Evolutionary conservation across 140 eudicot genomes (phyloP).

Genomic region (Stevia rebaudiana): DNA sequence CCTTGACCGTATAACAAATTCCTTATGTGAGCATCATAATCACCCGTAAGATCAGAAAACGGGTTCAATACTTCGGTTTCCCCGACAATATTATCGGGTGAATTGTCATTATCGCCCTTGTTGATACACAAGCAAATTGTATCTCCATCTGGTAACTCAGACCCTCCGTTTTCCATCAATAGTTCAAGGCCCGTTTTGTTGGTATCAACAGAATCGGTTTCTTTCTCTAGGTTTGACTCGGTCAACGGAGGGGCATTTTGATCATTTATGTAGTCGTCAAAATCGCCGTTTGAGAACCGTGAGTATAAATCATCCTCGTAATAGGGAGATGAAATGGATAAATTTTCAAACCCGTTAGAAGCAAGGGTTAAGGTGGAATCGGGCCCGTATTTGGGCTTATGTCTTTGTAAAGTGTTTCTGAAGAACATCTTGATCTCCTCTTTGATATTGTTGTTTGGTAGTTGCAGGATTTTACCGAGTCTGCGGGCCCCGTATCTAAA

Average conservation of each 20-base stretch:
- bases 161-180: conserved; percentile 30
- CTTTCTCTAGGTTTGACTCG: conserved; percentile 8
- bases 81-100: conserved; percentile 29
- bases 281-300: conserved; percentile 36
- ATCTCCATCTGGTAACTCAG: conserved; percentile 29
- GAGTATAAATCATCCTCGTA: conserved; percentile 43
- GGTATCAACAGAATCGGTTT: conserved; percentile 13
- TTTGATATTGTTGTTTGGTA: conserved; percentile 36
- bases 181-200: conserved; percentile 21
- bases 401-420: conserved; percentile 58
- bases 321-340: conserved; percentile 33
- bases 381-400: conserved; percentile 52
- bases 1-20: conserved; percentile 60
- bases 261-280: conserved; percentile 35
- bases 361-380: conserved; percentile 26
- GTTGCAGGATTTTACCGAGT: conserved; percentile 50
- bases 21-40: conserved; percentile 70
- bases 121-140: conserved; percentile 21
- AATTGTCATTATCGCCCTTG: conserved; percentile 12
- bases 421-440: conserved; percentile 57
- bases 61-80: conserved; percentile 52
- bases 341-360: conserved; percentile 22
- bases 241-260: not conserved
- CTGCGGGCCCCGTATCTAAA: conserved; percentile 66
- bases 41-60: conserved; percentile 72